A percentile compares a stretch with the other conserved stretches of the same genome.
Conservation (phyloP, 1,284 basidiomycete genomes). For the Leccinum ponderosum region DNA sequence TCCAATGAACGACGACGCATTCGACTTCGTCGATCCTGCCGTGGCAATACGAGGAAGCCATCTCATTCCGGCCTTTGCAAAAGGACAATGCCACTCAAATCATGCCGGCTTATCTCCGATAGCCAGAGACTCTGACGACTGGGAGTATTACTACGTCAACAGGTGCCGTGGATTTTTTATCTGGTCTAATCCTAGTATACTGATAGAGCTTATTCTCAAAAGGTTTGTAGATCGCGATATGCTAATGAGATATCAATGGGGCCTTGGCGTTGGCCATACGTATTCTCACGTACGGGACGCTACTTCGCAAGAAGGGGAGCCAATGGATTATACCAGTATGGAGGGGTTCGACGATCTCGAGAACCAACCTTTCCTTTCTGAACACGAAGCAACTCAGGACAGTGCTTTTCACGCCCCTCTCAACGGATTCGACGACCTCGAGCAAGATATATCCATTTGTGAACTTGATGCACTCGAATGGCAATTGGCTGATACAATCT, state of each 20-base stretch:
- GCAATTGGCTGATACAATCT: background rate
- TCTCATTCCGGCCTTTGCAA: constrained; percentile 13
- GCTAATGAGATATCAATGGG: constrained; percentile 7
- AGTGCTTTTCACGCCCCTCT: background rate
- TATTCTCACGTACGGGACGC: constrained; percentile 1
- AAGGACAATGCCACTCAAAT: background rate
- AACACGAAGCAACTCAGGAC: background rate
- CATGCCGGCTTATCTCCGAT: background rate
- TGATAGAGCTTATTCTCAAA: background rate
- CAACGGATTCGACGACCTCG: background rate
- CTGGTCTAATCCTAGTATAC: background rate
- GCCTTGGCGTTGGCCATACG: constrained; percentile 7
- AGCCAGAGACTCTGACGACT: background rate
- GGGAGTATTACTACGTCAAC: background rate
- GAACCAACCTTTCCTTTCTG: background rate
- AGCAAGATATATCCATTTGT: background rate
- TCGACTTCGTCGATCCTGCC: constrained; percentile 17
- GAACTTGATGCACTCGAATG: background rate
- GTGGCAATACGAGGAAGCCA: constrained; percentile 11
- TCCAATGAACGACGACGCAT: background rate
- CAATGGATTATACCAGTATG: background rate
- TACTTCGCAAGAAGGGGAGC: background rate
- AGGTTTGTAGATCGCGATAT: constrained; percentile 15
- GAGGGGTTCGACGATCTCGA: background rate
- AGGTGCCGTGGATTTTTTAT: background rate